Percentiles rank a stretch among this genome's conserved stretches.
Conservation (phyloP, 345 rosid species). For the Trapa bicornis region DNA sequence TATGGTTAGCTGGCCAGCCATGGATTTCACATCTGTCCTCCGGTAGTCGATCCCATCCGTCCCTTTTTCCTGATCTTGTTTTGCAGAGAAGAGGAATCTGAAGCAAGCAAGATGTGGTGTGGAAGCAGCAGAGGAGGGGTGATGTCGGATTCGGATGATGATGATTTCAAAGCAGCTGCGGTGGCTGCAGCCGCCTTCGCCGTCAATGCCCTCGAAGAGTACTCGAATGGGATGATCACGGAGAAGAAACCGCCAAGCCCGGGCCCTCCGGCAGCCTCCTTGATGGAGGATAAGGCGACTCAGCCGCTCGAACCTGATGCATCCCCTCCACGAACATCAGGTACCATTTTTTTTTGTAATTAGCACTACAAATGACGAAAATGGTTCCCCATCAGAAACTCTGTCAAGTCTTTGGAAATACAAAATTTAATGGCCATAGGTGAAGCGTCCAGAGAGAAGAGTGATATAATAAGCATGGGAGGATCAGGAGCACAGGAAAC, state of each 20-base stretch:
- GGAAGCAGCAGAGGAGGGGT: constrained; percentile 10
- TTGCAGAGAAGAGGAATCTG: constrained; percentile 33
- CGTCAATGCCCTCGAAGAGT: constrained; percentile 12
- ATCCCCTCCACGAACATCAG: constrained; percentile 11
- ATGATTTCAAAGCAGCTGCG: constrained; percentile 20
- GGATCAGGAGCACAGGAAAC: constrained; percentile 5
- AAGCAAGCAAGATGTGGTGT: not conserved
- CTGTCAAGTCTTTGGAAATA: not conserved
- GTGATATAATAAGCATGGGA: constrained; percentile 5
- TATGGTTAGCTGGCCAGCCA: not conserved
- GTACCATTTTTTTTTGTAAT: constrained; percentile 1
- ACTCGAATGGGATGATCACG: not conserved
- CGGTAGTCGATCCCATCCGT: not conserved
- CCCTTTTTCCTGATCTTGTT: not conserved
- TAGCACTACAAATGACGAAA: not conserved
- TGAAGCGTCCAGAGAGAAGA: not conserved
- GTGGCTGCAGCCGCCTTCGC: constrained; percentile 46
- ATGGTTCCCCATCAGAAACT: not conserved
- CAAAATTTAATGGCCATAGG: not conserved
- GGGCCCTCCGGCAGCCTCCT: constrained; percentile 7
- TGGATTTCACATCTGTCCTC: not conserved
- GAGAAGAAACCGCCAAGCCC: constrained; percentile 9
- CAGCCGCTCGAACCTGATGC: constrained; percentile 7
- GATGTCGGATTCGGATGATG: not conserved
- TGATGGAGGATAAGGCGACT: constrained; percentile 11